These are phyloP conservation scores for Malus sieversii DNA, from an alignment of 306 rosid genomes.

Conservation along the genomic window DNA sequence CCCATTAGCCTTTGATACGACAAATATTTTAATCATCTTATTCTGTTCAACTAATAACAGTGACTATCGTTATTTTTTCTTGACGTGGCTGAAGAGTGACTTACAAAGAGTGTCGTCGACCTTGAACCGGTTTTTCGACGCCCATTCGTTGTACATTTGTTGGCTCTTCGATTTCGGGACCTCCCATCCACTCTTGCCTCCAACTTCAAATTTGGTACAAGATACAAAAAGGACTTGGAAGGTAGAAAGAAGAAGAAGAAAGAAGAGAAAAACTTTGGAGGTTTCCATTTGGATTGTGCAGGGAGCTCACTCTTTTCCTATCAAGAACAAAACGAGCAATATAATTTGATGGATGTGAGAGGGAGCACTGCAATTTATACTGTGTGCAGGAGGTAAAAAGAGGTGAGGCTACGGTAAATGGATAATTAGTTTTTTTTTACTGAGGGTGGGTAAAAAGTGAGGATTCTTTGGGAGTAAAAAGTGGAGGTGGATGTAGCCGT, in stretches of 20 bases:
- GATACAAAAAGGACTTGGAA: slow-evolving; percentile 16
- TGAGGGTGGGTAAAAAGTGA: slow-evolving; percentile 16
- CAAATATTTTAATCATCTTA: no score
- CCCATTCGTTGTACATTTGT: slow-evolving; percentile 60
- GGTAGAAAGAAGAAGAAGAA: slow-evolving; percentile 24
- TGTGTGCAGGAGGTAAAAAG: slow-evolving; percentile 16
- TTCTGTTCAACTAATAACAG: no score
- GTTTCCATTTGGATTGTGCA: slow-evolving; percentile 24
- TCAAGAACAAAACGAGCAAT: neutral
- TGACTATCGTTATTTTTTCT: no score
- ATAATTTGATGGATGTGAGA: neutral
- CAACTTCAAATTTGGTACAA: slow-evolving; percentile 50
- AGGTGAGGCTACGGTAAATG: neutral
- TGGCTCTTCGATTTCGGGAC: slow-evolving; percentile 39
- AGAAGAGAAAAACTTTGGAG: slow-evolving; percentile 18
- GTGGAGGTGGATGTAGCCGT: slow-evolving; percentile 23
- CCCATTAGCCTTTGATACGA: no score
- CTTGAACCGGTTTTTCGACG: slow-evolving; percentile 59
- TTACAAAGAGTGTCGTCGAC: slow-evolving; percentile 61
- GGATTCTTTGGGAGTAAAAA: slow-evolving; percentile 37
- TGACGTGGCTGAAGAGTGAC: slow-evolving; percentile 1
- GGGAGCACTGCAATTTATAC: neutral
- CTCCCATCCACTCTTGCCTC: slow-evolving; percentile 53
- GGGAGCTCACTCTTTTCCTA: slow-evolving; percentile 20
- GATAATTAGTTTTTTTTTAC: slow-evolving; percentile 8